Conservation (phyloP, 768 basidiomycete species). For the Mycena venus region DNA sequence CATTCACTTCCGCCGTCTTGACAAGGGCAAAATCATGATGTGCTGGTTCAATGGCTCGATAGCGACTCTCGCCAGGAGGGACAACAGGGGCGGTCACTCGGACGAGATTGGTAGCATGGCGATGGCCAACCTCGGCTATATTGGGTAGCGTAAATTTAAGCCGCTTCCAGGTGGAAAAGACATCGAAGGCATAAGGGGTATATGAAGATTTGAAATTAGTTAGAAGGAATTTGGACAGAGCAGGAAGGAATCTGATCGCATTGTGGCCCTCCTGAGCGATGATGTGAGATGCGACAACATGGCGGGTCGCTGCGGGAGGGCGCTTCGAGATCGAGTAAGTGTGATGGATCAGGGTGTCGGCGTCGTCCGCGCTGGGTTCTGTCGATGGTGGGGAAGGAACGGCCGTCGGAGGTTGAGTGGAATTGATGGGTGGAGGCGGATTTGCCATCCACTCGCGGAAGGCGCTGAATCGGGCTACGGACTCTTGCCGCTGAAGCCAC, state of each 20-base stretch:
- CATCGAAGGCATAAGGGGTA: neutral
- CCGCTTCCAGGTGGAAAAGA: neutral
- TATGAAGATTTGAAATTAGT: neutral
- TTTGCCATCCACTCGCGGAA: neutral
- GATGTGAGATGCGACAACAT: neutral
- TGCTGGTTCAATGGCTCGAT: neutral
- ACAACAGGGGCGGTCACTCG: too few species aligned
- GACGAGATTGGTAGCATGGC: too few species aligned
- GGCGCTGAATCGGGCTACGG: neutral
- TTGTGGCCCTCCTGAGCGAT: neutral
- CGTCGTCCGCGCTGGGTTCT: neutral
- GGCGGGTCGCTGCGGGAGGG: neutral
- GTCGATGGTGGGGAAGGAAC: too few species aligned
- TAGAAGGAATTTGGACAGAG: neutral
- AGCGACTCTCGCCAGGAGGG: neutral
- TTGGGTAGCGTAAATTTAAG: neutral
- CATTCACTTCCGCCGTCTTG: neutral
- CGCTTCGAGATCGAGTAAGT: neutral
- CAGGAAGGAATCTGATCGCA: neutral
- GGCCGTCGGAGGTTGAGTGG: too few species aligned
- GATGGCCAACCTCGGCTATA: neutral
- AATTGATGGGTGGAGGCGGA: neutral
- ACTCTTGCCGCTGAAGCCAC: constrained; percentile 50
- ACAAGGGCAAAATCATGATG: neutral
- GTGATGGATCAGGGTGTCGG: neutral